phyloP scores from a whole-genome alignment of 345 rosid genomes.

The Mallotus nudiflorus region DNA sequence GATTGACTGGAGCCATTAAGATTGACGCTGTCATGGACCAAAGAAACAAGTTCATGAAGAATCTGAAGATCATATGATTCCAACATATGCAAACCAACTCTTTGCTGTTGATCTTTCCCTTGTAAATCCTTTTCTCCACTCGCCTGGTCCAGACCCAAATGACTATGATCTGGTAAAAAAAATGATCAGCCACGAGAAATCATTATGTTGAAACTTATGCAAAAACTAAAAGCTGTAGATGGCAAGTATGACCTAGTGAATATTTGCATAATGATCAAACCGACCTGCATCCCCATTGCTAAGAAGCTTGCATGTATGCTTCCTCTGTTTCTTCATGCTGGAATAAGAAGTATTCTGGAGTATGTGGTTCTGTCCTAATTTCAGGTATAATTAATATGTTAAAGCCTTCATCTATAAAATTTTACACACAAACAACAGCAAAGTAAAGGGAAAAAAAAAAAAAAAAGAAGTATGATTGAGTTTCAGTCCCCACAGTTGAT shows the following conservation, averaged over 20 bases:
- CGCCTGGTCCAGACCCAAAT: slow-evolving; percentile 27
- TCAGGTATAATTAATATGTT: slow-evolving; percentile 13
- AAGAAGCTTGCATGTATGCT: slow-evolving; percentile 18
- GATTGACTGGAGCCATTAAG: slow-evolving; percentile 38
- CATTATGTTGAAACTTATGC: background rate
- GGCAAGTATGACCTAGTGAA: slow-evolving; percentile 7
- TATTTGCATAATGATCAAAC: slow-evolving; percentile 6
- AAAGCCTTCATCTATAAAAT: slow-evolving; percentile 10
- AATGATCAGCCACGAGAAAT: slow-evolving; percentile 23
- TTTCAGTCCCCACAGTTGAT: background rate
- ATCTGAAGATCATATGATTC: slow-evolving; percentile 50
- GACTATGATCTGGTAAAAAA: slow-evolving; percentile 34
- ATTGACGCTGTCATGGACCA: slow-evolving; percentile 67
- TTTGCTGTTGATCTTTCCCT: slow-evolving; percentile 32
- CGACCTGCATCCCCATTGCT: slow-evolving; percentile 34
- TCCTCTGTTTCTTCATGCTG: slow-evolving; percentile 28
- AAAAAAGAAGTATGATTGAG: slow-evolving; percentile 10
- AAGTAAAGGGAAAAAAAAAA: background rate
- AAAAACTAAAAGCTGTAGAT: background rate
- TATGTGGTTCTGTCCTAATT: slow-evolving; percentile 45
- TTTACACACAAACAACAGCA: slow-evolving; percentile 4
- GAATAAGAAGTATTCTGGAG: slow-evolving; percentile 32
- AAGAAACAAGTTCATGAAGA: slow-evolving; percentile 71
- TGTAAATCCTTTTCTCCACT: slow-evolving; percentile 29
- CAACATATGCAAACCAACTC: slow-evolving; percentile 41